Base-by-base conservation (phyloP, 805 yeast species). In the Candida andamanensis region DNA sequence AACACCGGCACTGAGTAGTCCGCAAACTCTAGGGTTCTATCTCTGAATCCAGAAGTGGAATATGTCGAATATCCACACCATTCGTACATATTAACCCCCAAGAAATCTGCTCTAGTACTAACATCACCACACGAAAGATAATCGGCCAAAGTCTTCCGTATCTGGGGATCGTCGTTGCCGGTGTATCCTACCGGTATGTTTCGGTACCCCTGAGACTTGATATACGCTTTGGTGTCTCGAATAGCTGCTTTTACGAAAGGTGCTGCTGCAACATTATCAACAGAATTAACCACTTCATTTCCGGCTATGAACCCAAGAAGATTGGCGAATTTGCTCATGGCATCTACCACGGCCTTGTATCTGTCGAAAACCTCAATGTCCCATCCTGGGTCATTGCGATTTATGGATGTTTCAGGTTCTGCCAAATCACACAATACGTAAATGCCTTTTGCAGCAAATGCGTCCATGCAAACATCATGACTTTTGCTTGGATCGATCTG, bases 391-490 rank as follows among this genome's bases (percentile, higher is more conserved):
- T 23, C 15, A 17, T 53, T 44, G 34, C 66, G 46, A 30, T 52
- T 49, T 17, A 62, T 60, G 6, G 64, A 54, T n/a, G 29, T 25
- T 11, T 49, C 44, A 4, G 69, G 69, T 38, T 61, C 67, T 1
- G 63, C 29, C 39, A 65, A 35, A 41, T 62, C 67, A 8, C 50
- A 58, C 36, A 54, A 47, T 3, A 57, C 65, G 40, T 60, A 61
- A 23, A 61, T 55, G 6, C 66, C 66, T 13, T 54, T 53, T 16
- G 50, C 45, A 20, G 58, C 50, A 36, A 85, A 73, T 9, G 76
- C 69, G 29, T 72, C 46, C 87, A 89, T 84, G 62, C 95, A 87
- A 15, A 58, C 74, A 49, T 76, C 80, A 62, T 90, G 97, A 50
- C 77, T 67, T 37, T 67, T 62, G 1, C 71, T 58, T 12, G 90